A percentile compares a stretch with the other conserved stretches of the same genome.
Conservation (phyloP, 2,329 filamentous ascomycete species). For the Penicillium sp. region DNA sequence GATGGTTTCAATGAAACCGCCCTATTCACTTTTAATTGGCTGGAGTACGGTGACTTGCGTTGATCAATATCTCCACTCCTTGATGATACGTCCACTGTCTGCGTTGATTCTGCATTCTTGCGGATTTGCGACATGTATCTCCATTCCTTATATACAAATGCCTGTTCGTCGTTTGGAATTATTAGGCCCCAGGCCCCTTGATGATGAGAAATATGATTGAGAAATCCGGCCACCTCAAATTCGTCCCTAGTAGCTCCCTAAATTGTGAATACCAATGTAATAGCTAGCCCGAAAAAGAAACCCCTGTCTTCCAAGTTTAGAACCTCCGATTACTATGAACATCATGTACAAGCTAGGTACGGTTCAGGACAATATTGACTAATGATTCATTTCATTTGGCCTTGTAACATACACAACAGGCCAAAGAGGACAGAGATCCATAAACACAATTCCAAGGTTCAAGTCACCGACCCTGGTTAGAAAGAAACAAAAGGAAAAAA, state of each 20-base stretch:
- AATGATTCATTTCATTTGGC: neutral
- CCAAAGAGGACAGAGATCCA: neutral
- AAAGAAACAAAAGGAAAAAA: neutral
- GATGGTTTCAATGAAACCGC: conserved; percentile 37
- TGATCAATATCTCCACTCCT: conserved; percentile 22
- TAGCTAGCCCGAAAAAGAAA: neutral
- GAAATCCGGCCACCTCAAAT: conserved; percentile 43
- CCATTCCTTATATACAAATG: conserved; percentile 5
- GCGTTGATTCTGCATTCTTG: conserved; percentile 13
- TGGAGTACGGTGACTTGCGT: conserved; percentile 29
- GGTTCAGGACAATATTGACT: neutral
- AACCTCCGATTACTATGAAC: neutral
- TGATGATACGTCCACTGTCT: conserved; percentile 11
- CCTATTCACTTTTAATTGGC: conserved; percentile 26
- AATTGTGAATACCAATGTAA: neutral
- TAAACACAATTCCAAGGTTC: neutral
- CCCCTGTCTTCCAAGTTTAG: neutral
- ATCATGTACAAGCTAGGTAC: neutral
- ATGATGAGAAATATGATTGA: conserved; percentile 39
- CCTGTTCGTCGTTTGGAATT: conserved; percentile 11
- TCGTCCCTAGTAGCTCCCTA: neutral
- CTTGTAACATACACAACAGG: neutral
- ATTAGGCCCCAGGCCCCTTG: conserved; percentile 21
- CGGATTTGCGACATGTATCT: conserved; percentile 4
- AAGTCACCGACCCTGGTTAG: neutral